These are phyloP conservation scores for Penicillium brasilianum DNA, from an alignment of 2,329 filamentous ascomycete genomes.

Conservation along the genomic window DNA sequence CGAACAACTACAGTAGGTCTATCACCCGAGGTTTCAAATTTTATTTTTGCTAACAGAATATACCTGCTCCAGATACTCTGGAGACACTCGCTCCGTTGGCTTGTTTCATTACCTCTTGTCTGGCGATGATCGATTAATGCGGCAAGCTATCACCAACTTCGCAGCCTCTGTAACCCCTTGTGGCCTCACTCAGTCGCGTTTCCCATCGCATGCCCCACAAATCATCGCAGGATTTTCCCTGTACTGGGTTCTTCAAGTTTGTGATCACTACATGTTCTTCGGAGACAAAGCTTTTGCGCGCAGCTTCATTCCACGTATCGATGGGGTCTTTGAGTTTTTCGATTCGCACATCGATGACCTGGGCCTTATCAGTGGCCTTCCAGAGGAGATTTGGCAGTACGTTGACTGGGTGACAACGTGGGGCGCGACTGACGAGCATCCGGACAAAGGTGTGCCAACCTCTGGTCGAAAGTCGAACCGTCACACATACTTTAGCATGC, in stretches of 20 bases:
- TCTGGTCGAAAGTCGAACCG: conserved; percentile 44
- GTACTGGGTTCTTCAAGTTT: conserved; percentile 41
- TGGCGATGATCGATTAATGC: conserved; percentile 39
- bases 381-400: conserved; percentile 39
- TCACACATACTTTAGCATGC: conserved; percentile 49
- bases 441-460: conserved; percentile 48
- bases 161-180: conserved; percentile 33
- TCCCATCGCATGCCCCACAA: conserved; percentile 39
- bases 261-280: conserved; percentile 40
- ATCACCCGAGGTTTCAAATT: no score
- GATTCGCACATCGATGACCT: conserved; percentile 24
- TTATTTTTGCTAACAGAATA: background rate
- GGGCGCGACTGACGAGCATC: conserved; percentile 37
- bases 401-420: conserved; percentile 44
- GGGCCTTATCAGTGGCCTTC: conserved; percentile 32
- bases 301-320: conserved; percentile 31
- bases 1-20: conserved; percentile 41
- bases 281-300: conserved; percentile 34
- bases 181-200: conserved; percentile 39
- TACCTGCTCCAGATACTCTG: conserved; percentile 27
- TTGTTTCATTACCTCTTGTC: conserved; percentile 43
- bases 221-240: conserved; percentile 39
- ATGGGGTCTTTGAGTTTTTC: conserved; percentile 35
- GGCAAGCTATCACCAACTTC: conserved; percentile 42
- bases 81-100: conserved; percentile 32